Evolutionary conservation across 441 rosid species (phyloP), one percentile per base, ranked within the genome.

Genomic region (Populus hybrid): DNA sequence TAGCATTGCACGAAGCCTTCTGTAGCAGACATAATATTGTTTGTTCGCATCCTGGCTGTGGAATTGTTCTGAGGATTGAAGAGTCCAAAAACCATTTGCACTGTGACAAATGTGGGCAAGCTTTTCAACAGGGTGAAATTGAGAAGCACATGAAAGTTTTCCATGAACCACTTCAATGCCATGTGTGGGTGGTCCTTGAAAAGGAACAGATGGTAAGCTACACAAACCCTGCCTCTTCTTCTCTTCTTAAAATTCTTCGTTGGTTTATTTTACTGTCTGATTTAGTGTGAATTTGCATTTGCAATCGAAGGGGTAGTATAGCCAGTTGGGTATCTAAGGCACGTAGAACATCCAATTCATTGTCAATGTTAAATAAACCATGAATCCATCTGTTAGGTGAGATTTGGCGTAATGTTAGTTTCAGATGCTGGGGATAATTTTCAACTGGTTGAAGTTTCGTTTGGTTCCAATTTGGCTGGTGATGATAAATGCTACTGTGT

Each of bases 131-230:
- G 21, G 90, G 82, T 70, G 99, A 96, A 88, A 87, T 96, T 87
- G 95, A 92, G 83, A 96, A 96, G 86, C 99, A 94, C 78, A 78
- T 91, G 91, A 92, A 91, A 86, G 96, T 94, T 78, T 92, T 90
- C 74, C 99, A 94, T 24, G 98, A 94, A 80, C 97, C 98, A 7
- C 84, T 85, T 77, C 84, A 75, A 57, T 95, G 98, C 79, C 89
- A 92, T 9, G 92, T 98, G 4, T 98, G 99, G 23, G 84, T 82
- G 16, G 85, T 88, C 72, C 95, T 94, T 8, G 97, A 91, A 90
- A 92, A 92, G 86, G 92, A 85, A 76, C 87, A 84, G 78, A 95
- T 95, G 98, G 99, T 93, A 82, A 79, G 90, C 66, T 16, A 65
- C 5, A 9, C 24, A 69, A 71, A 3, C 24, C 50, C 46, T 71